Evolutionary conservation across 768 basidiomycete species (phyloP), one percentile per base, ranked within the genome.

Genomic region (Artomyces pyxidatus): DNA sequence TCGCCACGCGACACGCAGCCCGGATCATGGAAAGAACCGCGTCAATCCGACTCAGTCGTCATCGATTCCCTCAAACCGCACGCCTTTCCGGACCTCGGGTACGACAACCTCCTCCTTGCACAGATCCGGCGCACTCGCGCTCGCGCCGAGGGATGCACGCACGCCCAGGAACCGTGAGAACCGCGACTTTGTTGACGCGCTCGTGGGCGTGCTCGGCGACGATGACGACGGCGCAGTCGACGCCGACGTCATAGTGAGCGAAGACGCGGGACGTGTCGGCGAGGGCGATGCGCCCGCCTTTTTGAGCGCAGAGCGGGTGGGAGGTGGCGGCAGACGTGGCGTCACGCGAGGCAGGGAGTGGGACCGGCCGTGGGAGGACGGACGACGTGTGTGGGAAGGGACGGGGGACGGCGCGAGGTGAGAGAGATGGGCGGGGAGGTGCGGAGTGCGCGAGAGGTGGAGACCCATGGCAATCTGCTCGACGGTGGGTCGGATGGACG

Each of bases 381-480:
- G 19, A 53, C 40, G 60, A 52, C 22, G 48, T n/a, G 30, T 44
- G 23, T 35, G 28, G 37, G n/a, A 47, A 47, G 32, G 37, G 27
- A 42, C 14, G 0, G 37, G 8, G 16, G 41, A 46, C 0, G 47
- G 51, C 30, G 40, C 28, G 3, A 48, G 43, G 55, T 44, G 56
- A 6, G 52, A 38, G 35, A 49, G 52, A 42, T 55, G 61, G 8
- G 75, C 71, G 37, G 79, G 74, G 25, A 87, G 65, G 61, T 87
- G 85, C 3, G 85, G 85, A 1, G 85, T 88, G 30, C 82, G 78
- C 6, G 85, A 87, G 26, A 83, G 68, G 63, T 88, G 85, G 21
- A 88, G 71, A 17, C 85, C 85, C 84, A 88, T 87, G 12, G 83
- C 81, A 52, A 88, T 88, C 65, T 88, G 85, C 58, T 83, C 79